Evolutionary conservation across 2,329 filamentous ascomycete species (phyloP).

Genomic region (Fusarium coffeatum): DNA sequence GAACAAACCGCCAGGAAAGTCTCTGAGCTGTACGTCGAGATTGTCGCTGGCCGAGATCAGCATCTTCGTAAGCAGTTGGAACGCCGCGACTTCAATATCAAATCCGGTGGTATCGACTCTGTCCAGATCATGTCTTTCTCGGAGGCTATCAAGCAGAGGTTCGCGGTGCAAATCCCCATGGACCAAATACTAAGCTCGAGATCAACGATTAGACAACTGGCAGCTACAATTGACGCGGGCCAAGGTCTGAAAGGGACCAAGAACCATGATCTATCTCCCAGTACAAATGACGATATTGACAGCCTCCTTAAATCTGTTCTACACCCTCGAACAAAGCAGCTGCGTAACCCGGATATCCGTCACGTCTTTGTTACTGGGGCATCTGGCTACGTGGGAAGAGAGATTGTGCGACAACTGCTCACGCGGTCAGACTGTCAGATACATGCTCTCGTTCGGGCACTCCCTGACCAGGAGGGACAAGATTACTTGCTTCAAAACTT

Average conservation of each 20-base stretch:
- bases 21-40: neutral
- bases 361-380: neutral
- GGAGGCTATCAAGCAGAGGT: neutral
- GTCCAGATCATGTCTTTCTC: neutral
- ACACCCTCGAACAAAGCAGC: neutral
- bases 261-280: neutral
- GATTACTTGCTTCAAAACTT: neutral
- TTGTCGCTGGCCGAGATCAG: neutral
- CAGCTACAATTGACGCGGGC: neutral
- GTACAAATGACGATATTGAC: neutral
- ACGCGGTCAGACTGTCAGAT: neutral
- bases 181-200: neutral
- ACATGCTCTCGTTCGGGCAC: neutral
- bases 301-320: constrained; percentile 1
- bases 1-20: neutral
- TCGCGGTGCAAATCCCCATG: neutral
- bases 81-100: neutral
- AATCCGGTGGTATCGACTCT: constrained; percentile 1
- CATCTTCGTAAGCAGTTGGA: neutral
- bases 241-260: neutral
- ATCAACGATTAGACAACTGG: neutral
- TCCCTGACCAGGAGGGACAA: neutral
- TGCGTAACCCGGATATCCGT: neutral
- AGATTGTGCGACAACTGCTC: neutral
- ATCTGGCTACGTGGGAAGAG: neutral